Percentiles rank a stretch among this genome's conserved stretches.
These are phyloP conservation scores for Penicillium taxi DNA, from an alignment of 495 filamentous ascomycete genomes.

Conservation along the genomic window DNA sequence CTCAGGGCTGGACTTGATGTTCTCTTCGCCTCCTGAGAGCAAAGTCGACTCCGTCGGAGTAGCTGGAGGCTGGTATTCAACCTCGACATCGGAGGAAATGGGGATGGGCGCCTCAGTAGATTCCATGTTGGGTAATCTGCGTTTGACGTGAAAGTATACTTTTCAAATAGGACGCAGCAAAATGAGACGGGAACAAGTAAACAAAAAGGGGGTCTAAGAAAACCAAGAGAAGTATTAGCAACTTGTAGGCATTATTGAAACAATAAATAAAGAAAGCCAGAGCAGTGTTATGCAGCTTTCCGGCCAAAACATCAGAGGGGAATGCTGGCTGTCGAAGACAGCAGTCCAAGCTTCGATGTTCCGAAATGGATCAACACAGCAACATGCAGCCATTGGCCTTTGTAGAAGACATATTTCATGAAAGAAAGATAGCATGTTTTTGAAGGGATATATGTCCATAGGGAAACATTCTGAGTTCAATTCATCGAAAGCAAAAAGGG, in stretches of 20 bases:
- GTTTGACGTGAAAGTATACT: constrained; percentile 4
- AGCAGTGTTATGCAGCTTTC: too few relatives aligned
- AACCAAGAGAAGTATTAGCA: too few relatives aligned
- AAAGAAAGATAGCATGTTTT: too few relatives aligned
- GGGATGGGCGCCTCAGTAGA: constrained; percentile 33
- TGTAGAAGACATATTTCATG: too few relatives aligned
- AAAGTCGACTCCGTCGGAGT: constrained; percentile 34
- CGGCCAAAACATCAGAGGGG: too few relatives aligned
- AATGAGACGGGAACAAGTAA: neutral
- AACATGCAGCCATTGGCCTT: neutral
- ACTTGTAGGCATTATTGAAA: too few relatives aligned
- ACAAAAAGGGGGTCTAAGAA: neutral
- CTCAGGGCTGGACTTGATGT: constrained; percentile 33
- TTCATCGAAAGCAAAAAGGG: constrained; percentile 3
- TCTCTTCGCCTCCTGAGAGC: constrained; percentile 34
- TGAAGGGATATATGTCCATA: too few relatives aligned
- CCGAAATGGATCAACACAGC: too few relatives aligned
- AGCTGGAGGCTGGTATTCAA: constrained; percentile 29
- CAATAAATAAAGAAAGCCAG: too few relatives aligned
- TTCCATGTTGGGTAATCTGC: constrained; percentile 25
- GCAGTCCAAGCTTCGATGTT: too few relatives aligned
- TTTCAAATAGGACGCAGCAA: neutral
- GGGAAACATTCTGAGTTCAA: too few relatives aligned
- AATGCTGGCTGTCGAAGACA: too few relatives aligned
- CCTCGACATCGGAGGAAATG: constrained; percentile 19